A percentile compares a stretch with the other conserved stretches of the same genome.
These are phyloP conservation scores for Colletotrichum siamense DNA, from an alignment of 2,329 filamentous ascomycete genomes.

Conservation along the genomic window DNA sequence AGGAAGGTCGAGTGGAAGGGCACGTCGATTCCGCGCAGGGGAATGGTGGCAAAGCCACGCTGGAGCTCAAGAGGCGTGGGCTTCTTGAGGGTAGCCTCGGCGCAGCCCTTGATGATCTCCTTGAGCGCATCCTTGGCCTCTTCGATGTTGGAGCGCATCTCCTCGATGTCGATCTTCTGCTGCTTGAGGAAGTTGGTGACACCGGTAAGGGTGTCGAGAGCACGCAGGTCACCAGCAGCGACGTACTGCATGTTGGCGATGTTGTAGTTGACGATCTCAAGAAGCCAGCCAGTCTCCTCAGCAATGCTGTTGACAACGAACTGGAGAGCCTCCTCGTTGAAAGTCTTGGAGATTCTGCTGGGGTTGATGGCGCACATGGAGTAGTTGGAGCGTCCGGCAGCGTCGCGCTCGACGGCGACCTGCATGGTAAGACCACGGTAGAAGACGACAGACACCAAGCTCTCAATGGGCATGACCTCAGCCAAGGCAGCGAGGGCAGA, in stretches of 20 bases:
- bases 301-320: constrained; percentile 96
- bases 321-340: constrained; percentile 96
- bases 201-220: constrained; percentile 75
- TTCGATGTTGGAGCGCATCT: constrained; percentile 87
- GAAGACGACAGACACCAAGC: constrained; percentile 96
- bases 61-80: constrained; percentile 87
- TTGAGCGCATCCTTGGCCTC: constrained; percentile 89
- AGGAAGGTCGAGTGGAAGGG: constrained; percentile 99
- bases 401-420: constrained; percentile 96
- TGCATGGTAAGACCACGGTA: constrained; percentile 99
- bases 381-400: constrained; percentile 92
- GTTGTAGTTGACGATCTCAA: constrained; percentile 99
- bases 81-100: constrained; percentile 87
- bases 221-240: constrained; percentile 72
- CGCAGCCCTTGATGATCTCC: constrained; percentile 89
- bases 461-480: constrained; percentile 99
- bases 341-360: constrained; percentile 96
- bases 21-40: constrained; percentile 95
- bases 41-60: constrained; percentile 96
- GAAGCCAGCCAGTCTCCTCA: constrained; percentile 90
- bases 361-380: constrained; percentile 99
- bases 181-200: constrained; percentile 95
- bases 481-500: constrained; percentile 94
- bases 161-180: constrained; percentile 96
- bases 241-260: constrained; percentile 80